These are phyloP conservation scores for Sporothrix inflata DNA, from an alignment of 2,329 filamentous ascomycete genomes.

Conservation along the genomic window DNA sequence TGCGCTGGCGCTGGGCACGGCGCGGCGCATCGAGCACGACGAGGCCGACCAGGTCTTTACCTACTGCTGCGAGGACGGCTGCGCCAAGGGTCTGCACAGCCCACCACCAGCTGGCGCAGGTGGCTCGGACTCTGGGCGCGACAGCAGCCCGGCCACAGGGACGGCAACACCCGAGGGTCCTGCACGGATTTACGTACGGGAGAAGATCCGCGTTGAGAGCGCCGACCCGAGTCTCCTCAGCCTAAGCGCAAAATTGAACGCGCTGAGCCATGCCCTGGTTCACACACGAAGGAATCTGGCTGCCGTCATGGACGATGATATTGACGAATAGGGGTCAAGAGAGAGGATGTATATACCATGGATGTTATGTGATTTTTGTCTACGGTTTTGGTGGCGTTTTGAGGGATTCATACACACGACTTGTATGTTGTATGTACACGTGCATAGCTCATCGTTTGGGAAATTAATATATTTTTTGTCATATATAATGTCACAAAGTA, in stretches of 20 bases:
- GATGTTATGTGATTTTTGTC: not conserved
- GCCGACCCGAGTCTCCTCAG: constrained; percentile 86
- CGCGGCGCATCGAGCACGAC: constrained; percentile 70
- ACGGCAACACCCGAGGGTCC: constrained; percentile 44
- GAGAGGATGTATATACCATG: not conserved
- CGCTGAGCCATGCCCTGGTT: constrained; percentile 72
- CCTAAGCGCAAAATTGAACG: constrained; percentile 79
- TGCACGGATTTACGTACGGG: constrained; percentile 79
- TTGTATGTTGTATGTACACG: not conserved
- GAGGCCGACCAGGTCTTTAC: constrained; percentile 78
- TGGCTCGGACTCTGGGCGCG: not conserved
- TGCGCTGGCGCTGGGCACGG: constrained; percentile 69
- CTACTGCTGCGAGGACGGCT: constrained; percentile 50
- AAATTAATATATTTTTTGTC: not conserved
- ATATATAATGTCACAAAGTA: not conserved
- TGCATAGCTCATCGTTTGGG: not conserved
- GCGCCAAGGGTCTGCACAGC: constrained; percentile 27
- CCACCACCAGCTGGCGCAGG: constrained; percentile 5
- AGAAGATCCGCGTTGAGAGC: constrained; percentile 87
- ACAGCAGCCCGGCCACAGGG: not conserved
- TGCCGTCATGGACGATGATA: constrained; percentile 72
- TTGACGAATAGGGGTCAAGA: constrained; percentile 41
- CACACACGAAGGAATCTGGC: constrained; percentile 72
- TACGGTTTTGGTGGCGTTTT: not conserved
- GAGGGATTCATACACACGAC: not conserved